phyloP scores from a whole-genome alignment of 2,329 filamentous ascomycete genomes.

The Exophiala sp. region DNA sequence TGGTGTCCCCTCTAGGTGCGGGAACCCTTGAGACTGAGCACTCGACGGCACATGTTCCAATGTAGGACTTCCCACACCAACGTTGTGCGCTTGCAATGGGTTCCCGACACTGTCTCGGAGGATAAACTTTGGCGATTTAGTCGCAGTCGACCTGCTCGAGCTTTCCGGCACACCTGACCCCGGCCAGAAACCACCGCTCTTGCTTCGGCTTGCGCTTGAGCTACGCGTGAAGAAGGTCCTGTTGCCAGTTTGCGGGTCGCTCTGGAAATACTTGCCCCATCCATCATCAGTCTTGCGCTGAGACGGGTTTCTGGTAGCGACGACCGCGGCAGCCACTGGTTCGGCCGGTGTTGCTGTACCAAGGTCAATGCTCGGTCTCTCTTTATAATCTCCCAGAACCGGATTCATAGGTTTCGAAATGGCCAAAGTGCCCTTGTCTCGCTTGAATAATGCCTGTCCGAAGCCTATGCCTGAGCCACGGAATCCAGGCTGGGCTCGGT shows the following conservation, averaged over 20 bases:
- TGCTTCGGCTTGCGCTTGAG: slow-evolving; percentile 17
- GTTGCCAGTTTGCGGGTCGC: slow-evolving; percentile 30
- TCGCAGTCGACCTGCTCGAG: slow-evolving; percentile 32
- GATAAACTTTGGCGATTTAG: slow-evolving; percentile 31
- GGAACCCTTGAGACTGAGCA: slow-evolving; percentile 31
- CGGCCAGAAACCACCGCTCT: slow-evolving; percentile 39
- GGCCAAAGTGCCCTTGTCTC: slow-evolving; percentile 18
- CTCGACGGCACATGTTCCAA: slow-evolving; percentile 35
- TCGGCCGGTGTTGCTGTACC: slow-evolving; percentile 24
- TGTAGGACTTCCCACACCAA: slow-evolving; percentile 42
- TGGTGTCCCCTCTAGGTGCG: slow-evolving; percentile 39
- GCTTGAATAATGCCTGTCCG: slow-evolving; percentile 25
- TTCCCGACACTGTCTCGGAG: slow-evolving; percentile 29
- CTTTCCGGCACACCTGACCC: slow-evolving; percentile 33
- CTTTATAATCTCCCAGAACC: slow-evolving; percentile 24
- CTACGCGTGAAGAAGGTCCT: slow-evolving; percentile 14
- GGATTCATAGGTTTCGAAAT: slow-evolving; percentile 30
- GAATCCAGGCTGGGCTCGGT: slow-evolving; percentile 10
- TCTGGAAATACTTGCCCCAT: slow-evolving; percentile 49
- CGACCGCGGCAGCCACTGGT: slow-evolving; percentile 7
- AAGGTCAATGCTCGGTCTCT: slow-evolving; percentile 25
- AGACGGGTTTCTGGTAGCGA: slow-evolving; percentile 19
- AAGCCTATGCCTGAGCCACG: slow-evolving; percentile 21
- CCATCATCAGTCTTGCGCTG: slow-evolving; percentile 46
- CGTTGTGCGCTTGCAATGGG: slow-evolving; percentile 39